These are phyloP conservation scores for Ramalina peruviana DNA, from an alignment of 495 filamentous ascomycete species.

Conservation along the genomic window DNA sequence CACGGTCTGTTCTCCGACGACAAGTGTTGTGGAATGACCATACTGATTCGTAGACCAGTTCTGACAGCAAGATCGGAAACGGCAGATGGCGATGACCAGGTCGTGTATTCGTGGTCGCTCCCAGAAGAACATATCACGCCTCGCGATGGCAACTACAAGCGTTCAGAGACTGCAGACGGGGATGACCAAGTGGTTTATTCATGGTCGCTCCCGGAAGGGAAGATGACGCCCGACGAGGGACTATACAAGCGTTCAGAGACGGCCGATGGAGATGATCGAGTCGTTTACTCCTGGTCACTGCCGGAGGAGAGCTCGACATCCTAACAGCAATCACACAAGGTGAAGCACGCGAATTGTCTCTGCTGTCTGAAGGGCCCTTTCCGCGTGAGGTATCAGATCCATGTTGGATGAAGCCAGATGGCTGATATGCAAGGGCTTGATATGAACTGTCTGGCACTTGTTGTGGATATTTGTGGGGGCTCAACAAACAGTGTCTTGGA, in stretches of 20 bases:
- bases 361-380: too few species aligned
- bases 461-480: not conserved
- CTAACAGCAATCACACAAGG: not conserved
- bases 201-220: not conserved
- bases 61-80: not conserved
- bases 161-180: not conserved
- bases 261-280: not conserved
- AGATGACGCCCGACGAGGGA: not conserved
- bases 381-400: not conserved
- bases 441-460: not conserved
- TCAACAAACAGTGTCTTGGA: not conserved
- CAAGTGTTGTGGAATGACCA: too few species aligned
- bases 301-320: not conserved
- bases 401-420: not conserved
- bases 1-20: too few species aligned
- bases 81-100: not conserved
- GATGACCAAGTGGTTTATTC: conserved; percentile 1
- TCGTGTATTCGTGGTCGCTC: not conserved
- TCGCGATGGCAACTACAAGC: not conserved
- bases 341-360: not conserved
- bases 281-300: not conserved
- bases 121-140: not conserved
- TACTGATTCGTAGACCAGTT: too few species aligned
- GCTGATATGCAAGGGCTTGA: not conserved
- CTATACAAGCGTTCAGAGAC: not conserved